Conservation (phyloP, 2,329 filamentous ascomycete species). For the Acarospora socialis region DNA sequence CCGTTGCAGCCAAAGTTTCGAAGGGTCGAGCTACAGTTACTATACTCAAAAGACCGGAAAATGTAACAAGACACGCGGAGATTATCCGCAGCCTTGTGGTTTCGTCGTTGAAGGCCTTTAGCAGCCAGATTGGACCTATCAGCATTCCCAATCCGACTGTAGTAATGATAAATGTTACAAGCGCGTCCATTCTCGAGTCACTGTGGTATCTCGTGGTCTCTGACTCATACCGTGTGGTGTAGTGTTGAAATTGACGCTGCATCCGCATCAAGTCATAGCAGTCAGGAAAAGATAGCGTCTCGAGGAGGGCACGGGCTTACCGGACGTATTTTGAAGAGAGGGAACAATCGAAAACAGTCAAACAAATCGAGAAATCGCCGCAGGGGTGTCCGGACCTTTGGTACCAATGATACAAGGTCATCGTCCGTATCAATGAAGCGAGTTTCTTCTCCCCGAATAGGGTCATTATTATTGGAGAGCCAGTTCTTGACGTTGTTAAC, state of each 20-base stretch:
- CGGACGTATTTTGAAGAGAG: neutral
- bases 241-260: neutral
- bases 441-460: conserved; percentile 8
- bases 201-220: conserved; percentile 6
- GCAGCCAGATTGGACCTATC: conserved; percentile 10
- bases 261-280: neutral
- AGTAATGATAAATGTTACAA: conserved; percentile 5
- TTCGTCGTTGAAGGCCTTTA: conserved; percentile 4
- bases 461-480: conserved; percentile 5
- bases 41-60: conserved; percentile 4
- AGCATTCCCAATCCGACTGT: conserved; percentile 7
- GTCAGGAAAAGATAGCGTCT: neutral
- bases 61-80: conserved; percentile 8
- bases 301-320: neutral
- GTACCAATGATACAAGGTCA: conserved; percentile 9
- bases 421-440: conserved; percentile 6
- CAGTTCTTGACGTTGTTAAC: conserved; percentile 9
- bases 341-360: neutral
- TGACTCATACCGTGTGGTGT: neutral
- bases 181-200: conserved; percentile 4
- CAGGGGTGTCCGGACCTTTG: conserved; percentile 7
- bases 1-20: conserved; percentile 8
- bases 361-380: conserved; percentile 8
- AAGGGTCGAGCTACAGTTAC: conserved; percentile 8
- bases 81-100: conserved; percentile 7